phyloP scores from a whole-genome alignment of 2,329 filamentous ascomycete genomes.

The Onygenales sp. region DNA sequence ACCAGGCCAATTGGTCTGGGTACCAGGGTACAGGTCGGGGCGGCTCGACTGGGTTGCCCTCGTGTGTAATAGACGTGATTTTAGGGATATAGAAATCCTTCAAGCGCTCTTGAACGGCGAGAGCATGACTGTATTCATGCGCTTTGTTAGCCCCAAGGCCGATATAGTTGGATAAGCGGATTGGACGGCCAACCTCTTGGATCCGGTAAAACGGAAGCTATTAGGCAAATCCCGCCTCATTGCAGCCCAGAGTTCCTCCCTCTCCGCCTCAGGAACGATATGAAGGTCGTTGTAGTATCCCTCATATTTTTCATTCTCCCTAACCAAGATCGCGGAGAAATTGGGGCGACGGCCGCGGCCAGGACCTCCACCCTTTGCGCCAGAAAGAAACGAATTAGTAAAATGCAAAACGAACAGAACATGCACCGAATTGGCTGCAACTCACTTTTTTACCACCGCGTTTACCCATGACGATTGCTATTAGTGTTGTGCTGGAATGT shows the following conservation, averaged over 20 bases:
- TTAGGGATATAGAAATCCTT: conserved; percentile 84
- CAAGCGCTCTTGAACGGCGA: conserved; percentile 80
- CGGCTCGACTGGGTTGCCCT: conserved; percentile 72
- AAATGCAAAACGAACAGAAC: neutral
- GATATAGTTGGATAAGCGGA: neutral
- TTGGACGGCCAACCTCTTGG: conserved; percentile 57
- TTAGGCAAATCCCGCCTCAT: conserved; percentile 82
- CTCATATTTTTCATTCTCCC: conserved; percentile 77
- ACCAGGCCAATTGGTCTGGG: conserved; percentile 89
- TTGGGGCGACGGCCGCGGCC: conserved; percentile 31
- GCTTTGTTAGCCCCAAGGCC: conserved; percentile 1
- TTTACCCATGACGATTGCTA: conserved; percentile 17
- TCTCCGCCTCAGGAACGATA: conserved; percentile 68
- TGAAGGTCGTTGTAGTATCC: conserved; percentile 73
- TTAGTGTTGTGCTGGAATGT: neutral
- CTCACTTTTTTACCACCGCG: conserved; percentile 21
- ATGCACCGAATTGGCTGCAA: conserved; percentile 1
- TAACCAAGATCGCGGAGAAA: conserved; percentile 55
- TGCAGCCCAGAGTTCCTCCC: conserved; percentile 71
- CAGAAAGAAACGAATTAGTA: conserved; percentile 7
- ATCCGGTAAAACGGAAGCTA: conserved; percentile 95
- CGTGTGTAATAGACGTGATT: conserved; percentile 74
- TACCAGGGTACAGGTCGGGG: conserved; percentile 83
- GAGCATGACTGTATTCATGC: conserved; percentile 58
- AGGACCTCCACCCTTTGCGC: conserved; percentile 33